Percentiles rank a stretch among this genome's conserved stretches.
Conservation (phyloP, 257 asterid genomes). For the Mitragyna speciosa region DNA sequence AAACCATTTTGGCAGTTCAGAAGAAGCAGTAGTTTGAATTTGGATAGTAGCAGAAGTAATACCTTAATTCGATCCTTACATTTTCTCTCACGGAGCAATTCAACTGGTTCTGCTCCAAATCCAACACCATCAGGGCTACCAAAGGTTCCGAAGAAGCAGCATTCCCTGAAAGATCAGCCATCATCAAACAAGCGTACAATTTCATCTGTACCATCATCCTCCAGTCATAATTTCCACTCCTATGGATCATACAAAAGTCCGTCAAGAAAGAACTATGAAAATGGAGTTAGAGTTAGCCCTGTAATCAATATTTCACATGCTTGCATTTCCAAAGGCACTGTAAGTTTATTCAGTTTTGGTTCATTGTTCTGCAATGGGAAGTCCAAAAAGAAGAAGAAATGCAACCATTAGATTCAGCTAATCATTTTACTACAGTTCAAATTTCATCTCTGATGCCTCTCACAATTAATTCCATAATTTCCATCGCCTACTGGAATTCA, state of each 20-base stretch:
- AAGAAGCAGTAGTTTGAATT: constrained; percentile 67
- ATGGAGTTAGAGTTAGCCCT: constrained; percentile 60
- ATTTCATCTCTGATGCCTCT: not conserved
- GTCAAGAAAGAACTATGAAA: constrained; percentile 53
- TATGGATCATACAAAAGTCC: constrained; percentile 34
- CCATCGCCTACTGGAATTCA: not conserved
- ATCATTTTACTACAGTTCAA: not conserved
- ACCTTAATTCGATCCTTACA: constrained; percentile 56
- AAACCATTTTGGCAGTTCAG: constrained; percentile 77
- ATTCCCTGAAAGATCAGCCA: constrained; percentile 41
- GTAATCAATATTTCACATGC: constrained; percentile 71
- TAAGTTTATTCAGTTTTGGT: constrained; percentile 60
- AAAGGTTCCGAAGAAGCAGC: constrained; percentile 47
- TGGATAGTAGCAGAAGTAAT: constrained; percentile 32
- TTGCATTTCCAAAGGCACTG: constrained; percentile 61
- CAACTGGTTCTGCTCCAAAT: constrained; percentile 79
- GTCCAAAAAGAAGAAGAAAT: constrained; percentile 75
- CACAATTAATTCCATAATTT: not conserved
- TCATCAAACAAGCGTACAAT: constrained; percentile 26
- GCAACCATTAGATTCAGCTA: not conserved
- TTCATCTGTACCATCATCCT: constrained; percentile 31
- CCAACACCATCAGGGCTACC: constrained; percentile 34
- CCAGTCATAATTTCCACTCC: constrained; percentile 29
- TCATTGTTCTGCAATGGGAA: constrained; percentile 67
- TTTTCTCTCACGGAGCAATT: constrained; percentile 66